Evolutionary conservation across 306 rosid genomes (phyloP).

Genomic region (Cucumis cinereus): DNA sequence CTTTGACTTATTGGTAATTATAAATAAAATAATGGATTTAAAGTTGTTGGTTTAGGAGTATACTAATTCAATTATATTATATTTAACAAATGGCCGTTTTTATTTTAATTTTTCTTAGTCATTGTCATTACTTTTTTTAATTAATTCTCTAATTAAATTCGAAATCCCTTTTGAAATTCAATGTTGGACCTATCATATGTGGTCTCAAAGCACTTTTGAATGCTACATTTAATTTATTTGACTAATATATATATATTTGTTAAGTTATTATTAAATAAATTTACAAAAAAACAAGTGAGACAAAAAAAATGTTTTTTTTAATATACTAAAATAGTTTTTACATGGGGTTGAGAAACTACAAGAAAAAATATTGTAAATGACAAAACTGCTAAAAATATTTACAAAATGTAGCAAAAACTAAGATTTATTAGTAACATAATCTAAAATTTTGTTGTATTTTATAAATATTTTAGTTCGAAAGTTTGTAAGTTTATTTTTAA

Average conservation of each 20-base stretch:
- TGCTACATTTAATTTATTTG: background rate
- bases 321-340: too few species aligned
- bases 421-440: too few species aligned
- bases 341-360: too few species aligned
- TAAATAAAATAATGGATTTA: background rate
- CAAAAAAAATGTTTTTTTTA: too few species aligned
- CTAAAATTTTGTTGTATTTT: too few species aligned
- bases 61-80: too few species aligned
- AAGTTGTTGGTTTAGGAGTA: background rate
- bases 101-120: background rate
- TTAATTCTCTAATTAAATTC: background rate
- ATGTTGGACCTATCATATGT: background rate
- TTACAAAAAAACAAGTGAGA: background rate
- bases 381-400: too few species aligned
- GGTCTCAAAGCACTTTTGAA: background rate
- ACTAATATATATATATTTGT: too few species aligned
- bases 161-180: background rate
- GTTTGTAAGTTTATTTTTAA: too few species aligned
- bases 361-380: too few species aligned
- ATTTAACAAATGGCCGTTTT: background rate
- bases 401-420: too few species aligned
- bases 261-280: background rate
- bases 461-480: too few species aligned
- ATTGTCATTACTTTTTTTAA: background rate
- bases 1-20: background rate